Evolutionary conservation across 768 basidiomycete genomes (phyloP), one percentile per base, ranked within the genome.

Genomic region (Cystoderma amianthinum): DNA sequence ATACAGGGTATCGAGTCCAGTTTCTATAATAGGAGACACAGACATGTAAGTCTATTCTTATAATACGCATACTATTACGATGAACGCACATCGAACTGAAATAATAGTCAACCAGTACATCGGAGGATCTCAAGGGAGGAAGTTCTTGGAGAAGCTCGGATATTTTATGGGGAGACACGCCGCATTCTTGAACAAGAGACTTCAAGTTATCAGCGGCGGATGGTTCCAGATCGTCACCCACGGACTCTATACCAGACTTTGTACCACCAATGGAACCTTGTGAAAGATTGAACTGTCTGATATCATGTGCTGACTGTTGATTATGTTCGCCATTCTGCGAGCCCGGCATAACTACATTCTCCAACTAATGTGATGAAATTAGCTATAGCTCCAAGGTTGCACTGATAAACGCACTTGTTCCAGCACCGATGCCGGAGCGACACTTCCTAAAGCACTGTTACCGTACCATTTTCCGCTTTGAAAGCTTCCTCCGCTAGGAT

Each of bases 1-100:
- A 88, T 12, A 95, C 73, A 37, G 92, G 93, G 62, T 95, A 95
- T 32, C 92, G 80, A 16, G 91, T 91, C 81, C 89, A 93, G 54
- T 96, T 95, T 57, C 92, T 90, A 52, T 46, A 22, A n/a, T n/a
- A n/a, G n/a, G n/a, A n/a, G n/a, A n/a, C n/a, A n/a, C n/a, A n/a
- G n/a, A n/a, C n/a, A n/a, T n/a, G n/a, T n/a, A n/a, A 32, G 32
- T 25, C 44, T 42, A 38, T 41, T 16, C 28, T 19, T 38, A 22
- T 18, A 22, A 28, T 17, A 11, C 12, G 10, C 20, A 10, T 24
- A 32, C 34, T 30, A 22, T 41, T 4, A 17, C 13, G 9, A 19
- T 28, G 11, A 20, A 57, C 81, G 50, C 53, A 88, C 87, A 89
- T 76, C 10, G 77, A 67, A 21, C 64, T 60, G 55, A 90, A 91